phyloP scores from a whole-genome alignment of 2,329 filamentous ascomycete species.

The Colletotrichum spaethianum region DNA sequence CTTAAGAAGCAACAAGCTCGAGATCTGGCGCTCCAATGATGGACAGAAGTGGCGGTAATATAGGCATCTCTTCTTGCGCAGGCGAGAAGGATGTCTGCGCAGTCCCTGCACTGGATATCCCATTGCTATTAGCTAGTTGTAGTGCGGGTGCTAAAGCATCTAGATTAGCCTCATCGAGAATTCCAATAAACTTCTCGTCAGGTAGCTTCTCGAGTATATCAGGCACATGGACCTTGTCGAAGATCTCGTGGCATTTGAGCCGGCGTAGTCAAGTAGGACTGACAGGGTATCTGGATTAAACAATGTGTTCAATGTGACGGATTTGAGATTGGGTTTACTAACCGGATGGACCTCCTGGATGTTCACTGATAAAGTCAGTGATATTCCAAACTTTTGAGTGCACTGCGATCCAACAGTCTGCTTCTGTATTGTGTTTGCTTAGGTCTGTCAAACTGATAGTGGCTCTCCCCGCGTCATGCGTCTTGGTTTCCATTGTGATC shows the following conservation, averaged over 20 bases:
- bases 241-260: slow-evolving; percentile 53
- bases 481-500: slow-evolving; percentile 17
- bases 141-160: slow-evolving; percentile 54
- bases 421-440: slow-evolving; percentile 61
- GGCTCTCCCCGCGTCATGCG: neutral
- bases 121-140: slow-evolving; percentile 59
- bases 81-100: slow-evolving; percentile 44
- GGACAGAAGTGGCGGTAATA: slow-evolving; percentile 48
- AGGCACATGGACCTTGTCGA: slow-evolving; percentile 51
- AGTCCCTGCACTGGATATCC: slow-evolving; percentile 9
- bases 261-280: slow-evolving; percentile 60
- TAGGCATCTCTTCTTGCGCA: slow-evolving; percentile 63
- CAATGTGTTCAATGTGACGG: neutral
- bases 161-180: slow-evolving; percentile 51
- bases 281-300: slow-evolving; percentile 48
- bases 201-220: slow-evolving; percentile 49
- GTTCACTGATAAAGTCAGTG: slow-evolving; percentile 70
- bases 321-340: slow-evolving; percentile 1
- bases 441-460: slow-evolving; percentile 54
- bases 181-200: slow-evolving; percentile 45
- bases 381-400: slow-evolving; percentile 79
- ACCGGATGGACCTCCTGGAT: slow-evolving; percentile 55
- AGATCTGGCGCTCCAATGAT: slow-evolving; percentile 56
- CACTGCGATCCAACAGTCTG: slow-evolving; percentile 77
- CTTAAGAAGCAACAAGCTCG: slow-evolving; percentile 50